Base-by-base conservation (phyloP, 805 yeast species). In the Suhomyces sp. region DNA sequence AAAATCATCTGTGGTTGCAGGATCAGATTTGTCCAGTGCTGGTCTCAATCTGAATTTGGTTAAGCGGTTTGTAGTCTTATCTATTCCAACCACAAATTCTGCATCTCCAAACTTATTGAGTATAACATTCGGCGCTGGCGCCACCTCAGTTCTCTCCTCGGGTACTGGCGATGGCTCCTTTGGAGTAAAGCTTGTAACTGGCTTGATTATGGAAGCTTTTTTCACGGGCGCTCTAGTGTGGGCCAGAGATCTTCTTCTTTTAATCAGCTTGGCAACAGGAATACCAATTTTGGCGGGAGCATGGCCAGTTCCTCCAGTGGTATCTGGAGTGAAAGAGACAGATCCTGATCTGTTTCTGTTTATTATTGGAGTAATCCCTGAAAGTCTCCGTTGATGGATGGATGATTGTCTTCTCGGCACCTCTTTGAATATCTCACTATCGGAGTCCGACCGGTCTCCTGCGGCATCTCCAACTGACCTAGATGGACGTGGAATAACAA, bases 231-330 rank as follows among this genome's bases (percentile, higher is more conserved):
- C 25, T n/a, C 39, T 15, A 11, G 15, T 25, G 9, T 27, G 31
- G 5, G 41, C 43, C 31, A 58, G 54, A 18, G 64, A 56, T 15
- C 48, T 39, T 26, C 58, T 41, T 32, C 71, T 53, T 34, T 63
- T 51, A 24, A 54, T 58, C 20, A 56, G 52, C 31, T 59, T 64
- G 4, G 54, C 46, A 8, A 51, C 39, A 1, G 72, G 72, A 19
- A 68, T 63, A n/a, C 59, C 66, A 34, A 67, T 68, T 23, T 57
- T 54, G 25, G 58, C 56, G 3, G 72, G 70, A 1, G 43, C 39
- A n/a, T 39, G 37, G 15, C 44, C 41, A 12, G 16, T n/a, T 6
- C 28, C 51, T 41, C 24, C 35, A 34, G 11, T 19, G 5, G 40
- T 42, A 12, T 47, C 45, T 5, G 54, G 44, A 6, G 53, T 35